A percentile compares a stretch with the other conserved stretches of the same genome.
Conservation (phyloP, 2,329 filamentous ascomycete genomes). For the Dactylonectria macrodidyma region DNA sequence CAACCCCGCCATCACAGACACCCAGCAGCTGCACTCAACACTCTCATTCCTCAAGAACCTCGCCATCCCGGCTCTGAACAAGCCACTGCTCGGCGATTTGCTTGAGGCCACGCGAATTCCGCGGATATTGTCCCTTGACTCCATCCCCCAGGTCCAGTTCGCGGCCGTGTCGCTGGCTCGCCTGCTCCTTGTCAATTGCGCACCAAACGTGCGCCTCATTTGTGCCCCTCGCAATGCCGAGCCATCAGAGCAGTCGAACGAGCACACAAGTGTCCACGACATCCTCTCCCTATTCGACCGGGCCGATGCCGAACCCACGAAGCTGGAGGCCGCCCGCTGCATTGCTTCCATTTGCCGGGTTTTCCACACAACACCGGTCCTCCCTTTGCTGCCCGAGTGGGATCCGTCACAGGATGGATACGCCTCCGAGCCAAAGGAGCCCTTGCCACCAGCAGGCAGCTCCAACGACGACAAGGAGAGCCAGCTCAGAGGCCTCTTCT, state of each 20-base stretch:
- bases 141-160: constrained; percentile 71
- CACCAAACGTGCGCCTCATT: constrained; percentile 66
- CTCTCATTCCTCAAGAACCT: constrained; percentile 77
- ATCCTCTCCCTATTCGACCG: constrained; percentile 57
- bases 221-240: constrained; percentile 59
- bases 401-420: constrained; percentile 48
- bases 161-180: constrained; percentile 71
- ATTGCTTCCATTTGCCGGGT: constrained; percentile 68
- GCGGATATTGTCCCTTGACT: constrained; percentile 67
- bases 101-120: constrained; percentile 64
- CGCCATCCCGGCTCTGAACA: constrained; percentile 71
- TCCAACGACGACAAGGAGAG: constrained; percentile 35
- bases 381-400: constrained; percentile 53
- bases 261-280: constrained; percentile 53
- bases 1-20: constrained; percentile 56
- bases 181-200: constrained; percentile 68
- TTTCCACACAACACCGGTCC: constrained; percentile 61
- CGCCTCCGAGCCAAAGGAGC: constrained; percentile 24
- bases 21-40: constrained; percentile 69
- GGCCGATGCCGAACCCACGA: constrained; percentile 65
- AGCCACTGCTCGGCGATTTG: constrained; percentile 64
- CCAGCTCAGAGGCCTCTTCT: constrained; percentile 57
- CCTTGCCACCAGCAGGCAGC: constrained; percentile 1
- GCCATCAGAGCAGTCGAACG: constrained; percentile 38
- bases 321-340: constrained; percentile 71